A percentile compares a stretch with the other conserved stretches of the same genome.
These are phyloP conservation scores for Pleurotus djamor DNA, from an alignment of 768 basidiomycete species.

Conservation along the genomic window DNA sequence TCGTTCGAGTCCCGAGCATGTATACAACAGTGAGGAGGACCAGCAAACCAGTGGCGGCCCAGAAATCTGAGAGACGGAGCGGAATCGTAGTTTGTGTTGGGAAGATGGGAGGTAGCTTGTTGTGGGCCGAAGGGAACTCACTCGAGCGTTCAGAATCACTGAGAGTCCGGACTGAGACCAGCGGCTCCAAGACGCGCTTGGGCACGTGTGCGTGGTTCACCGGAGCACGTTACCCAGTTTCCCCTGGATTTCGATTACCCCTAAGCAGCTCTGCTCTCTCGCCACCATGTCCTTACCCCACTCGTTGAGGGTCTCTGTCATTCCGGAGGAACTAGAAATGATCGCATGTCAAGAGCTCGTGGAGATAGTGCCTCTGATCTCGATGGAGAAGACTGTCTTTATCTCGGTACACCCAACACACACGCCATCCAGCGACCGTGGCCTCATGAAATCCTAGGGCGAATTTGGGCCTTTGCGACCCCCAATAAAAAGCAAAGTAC, in stretches of 20 bases:
- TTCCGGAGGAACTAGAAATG: conserved; percentile 85
- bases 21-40: conserved; percentile 1
- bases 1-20: conserved; percentile 64
- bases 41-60: neutral
- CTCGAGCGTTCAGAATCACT: neutral
- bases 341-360: conserved; percentile 83
- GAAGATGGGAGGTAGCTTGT: neutral
- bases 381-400: conserved; percentile 90
- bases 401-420: conserved; percentile 63
- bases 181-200: neutral
- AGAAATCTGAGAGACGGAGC: neutral
- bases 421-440: conserved; percentile 5
- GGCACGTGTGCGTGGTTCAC: neutral
- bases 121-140: neutral
- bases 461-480: conserved; percentile 92
- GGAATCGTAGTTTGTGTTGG: neutral
- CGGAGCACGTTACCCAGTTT: neutral
- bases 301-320: conserved; percentile 66
- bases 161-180: neutral
- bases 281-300: conserved; percentile 73
- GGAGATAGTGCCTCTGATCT: conserved; percentile 84
- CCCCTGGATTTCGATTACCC: neutral
- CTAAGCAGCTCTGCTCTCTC: neutral
- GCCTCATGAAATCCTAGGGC: conserved; percentile 50
- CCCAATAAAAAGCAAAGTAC: conserved; percentile 81